Conservation (phyloP, 305 asterid genomes). For the Lippia alba region DNA sequence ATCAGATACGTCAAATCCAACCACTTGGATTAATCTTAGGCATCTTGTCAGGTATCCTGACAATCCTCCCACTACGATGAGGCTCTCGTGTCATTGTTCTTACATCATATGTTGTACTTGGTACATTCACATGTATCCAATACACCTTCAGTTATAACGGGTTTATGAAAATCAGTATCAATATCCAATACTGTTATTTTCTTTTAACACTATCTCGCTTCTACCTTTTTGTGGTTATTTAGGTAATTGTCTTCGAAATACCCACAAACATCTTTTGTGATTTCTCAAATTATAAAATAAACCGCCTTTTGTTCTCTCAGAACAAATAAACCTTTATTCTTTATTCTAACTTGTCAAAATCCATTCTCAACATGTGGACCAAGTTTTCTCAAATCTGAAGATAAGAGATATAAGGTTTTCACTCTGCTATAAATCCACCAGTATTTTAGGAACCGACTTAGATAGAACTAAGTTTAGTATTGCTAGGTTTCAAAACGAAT, state of each 20-base stretch:
- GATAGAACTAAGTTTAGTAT: neutral
- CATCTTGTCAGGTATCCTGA: neutral
- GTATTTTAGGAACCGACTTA: neutral
- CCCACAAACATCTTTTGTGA: neutral
- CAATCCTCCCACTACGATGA: neutral
- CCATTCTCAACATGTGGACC: neutral
- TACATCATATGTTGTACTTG: neutral
- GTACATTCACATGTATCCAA: neutral
- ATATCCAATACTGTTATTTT: neutral
- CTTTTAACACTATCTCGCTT: neutral
- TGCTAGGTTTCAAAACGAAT: neutral
- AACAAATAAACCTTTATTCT: neutral
- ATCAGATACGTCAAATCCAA: neutral
- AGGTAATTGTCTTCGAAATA: neutral
- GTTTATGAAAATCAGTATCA: neutral
- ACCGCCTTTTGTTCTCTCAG: neutral
- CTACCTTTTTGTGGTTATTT: neutral
- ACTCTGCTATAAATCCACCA: neutral
- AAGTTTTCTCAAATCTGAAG: neutral
- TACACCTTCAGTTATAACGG: neutral
- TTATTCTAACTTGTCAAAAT: neutral
- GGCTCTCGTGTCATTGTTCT: neutral
- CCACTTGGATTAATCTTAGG: neutral
- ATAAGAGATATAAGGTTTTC: neutral
- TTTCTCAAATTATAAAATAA: neutral